Evolutionary conservation across 805 yeast genomes (phyloP).

Genomic region (Candida insectorum): DNA sequence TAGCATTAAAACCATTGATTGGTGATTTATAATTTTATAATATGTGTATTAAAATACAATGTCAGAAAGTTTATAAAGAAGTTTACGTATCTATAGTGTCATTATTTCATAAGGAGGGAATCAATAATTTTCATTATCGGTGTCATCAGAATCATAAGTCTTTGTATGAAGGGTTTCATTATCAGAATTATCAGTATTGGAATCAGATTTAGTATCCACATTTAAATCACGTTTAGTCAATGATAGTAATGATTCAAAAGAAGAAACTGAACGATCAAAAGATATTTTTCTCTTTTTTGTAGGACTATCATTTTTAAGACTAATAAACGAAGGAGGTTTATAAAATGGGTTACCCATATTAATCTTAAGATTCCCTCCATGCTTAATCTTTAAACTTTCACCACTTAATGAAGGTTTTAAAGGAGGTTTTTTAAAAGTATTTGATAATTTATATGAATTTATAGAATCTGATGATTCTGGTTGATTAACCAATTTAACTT

Average conservation of each 20-base stretch:
- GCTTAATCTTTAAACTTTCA: too few species aligned
- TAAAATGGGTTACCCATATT: slow-evolving; percentile 18
- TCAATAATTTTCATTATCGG: slow-evolving; percentile 1
- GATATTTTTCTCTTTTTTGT: slow-evolving; percentile 12
- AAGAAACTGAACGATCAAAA: slow-evolving; percentile 6
- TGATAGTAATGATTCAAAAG: slow-evolving; percentile 10
- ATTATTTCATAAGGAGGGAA: neutral
- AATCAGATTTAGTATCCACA: too few species aligned
- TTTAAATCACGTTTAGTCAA: too few species aligned
- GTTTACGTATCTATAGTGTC: neutral
- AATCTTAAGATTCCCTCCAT: slow-evolving; percentile 5
- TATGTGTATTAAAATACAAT: neutral
- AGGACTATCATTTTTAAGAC: slow-evolving; percentile 5
- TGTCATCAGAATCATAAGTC: slow-evolving; percentile 2
- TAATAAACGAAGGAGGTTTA: slow-evolving; percentile 11
- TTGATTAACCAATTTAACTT: slow-evolving; percentile 6
- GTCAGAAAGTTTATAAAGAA: neutral
- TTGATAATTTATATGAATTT: slow-evolving; percentile 3
- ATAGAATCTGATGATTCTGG: slow-evolving; percentile 1
- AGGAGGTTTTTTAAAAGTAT: slow-evolving; percentile 16
- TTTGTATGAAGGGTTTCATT: slow-evolving; percentile 1
- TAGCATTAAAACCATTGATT: slow-evolving; percentile 55
- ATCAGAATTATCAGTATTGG: neutral
- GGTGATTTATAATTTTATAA: slow-evolving; percentile 10
- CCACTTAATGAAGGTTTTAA: slow-evolving; percentile 15